Percentiles rank a stretch among this genome's conserved stretches.
Evolutionary conservation across 2,329 filamentous ascomycete genomes (phyloP).

Genomic region (Penicillium palitans): DNA sequence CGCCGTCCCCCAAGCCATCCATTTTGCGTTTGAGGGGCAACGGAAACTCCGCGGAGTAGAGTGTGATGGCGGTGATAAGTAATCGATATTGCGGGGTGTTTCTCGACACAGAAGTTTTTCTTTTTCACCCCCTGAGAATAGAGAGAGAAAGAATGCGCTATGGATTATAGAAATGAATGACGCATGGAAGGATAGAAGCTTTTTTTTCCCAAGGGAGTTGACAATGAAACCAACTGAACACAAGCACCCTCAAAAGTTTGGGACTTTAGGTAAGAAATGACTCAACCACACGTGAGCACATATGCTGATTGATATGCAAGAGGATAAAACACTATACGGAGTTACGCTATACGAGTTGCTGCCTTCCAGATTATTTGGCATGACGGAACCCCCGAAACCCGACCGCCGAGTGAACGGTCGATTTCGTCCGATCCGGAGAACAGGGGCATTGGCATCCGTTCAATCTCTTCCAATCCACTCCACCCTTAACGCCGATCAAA

Average conservation of each 20-base stretch:
- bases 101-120: slow-evolving; percentile 4
- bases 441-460: background rate
- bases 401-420: slow-evolving; percentile 19
- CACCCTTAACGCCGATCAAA: background rate
- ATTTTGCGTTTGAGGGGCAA: slow-evolving; percentile 25
- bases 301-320: background rate
- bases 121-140: slow-evolving; percentile 9
- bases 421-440: slow-evolving; percentile 12
- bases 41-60: slow-evolving; percentile 23
- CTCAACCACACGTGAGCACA: slow-evolving; percentile 6
- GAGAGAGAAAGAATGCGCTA: slow-evolving; percentile 1
- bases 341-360: background rate
- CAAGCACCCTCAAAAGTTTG: background rate
- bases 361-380: slow-evolving; percentile 15
- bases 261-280: slow-evolving; percentile 8
- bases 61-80: slow-evolving; percentile 18
- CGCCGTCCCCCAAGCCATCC: slow-evolving; percentile 41
- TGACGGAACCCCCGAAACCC: slow-evolving; percentile 23
- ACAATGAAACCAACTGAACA: background rate
- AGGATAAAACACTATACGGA: background rate
- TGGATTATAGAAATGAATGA: slow-evolving; percentile 12
- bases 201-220: background rate
- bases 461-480: background rate
- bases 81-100: slow-evolving; percentile 21
- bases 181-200: slow-evolving; percentile 12